These are phyloP conservation scores for Polytrichum formosum DNA, from an alignment of 225 moss, liverwort and hornwort genomes.

Conservation along the genomic window DNA sequence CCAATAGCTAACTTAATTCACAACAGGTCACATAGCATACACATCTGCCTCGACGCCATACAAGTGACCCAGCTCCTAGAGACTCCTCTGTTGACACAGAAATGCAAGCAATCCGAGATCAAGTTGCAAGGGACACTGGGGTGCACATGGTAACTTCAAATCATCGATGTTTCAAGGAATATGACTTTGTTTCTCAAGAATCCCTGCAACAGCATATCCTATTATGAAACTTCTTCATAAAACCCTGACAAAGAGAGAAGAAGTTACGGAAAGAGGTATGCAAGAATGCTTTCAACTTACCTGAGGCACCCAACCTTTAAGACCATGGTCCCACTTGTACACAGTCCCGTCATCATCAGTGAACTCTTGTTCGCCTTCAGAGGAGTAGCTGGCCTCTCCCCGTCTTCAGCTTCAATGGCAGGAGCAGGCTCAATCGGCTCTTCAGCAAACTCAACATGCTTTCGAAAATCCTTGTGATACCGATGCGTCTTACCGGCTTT, in stretches of 20 bases:
- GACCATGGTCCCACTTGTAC: conserved; percentile 77
- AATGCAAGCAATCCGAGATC: too few relatives aligned
- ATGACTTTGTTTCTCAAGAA: too few relatives aligned
- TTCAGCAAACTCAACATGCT: conserved; percentile 58
- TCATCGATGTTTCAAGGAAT: too few relatives aligned
- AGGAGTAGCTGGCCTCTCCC: conserved; percentile 64
- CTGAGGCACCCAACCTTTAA: conserved; percentile 94
- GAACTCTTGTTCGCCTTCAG: conserved; percentile 67
- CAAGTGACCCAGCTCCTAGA: too few relatives aligned
- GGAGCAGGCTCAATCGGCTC: conserved; percentile 24
- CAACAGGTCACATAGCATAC: too few relatives aligned
- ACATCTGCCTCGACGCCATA: too few relatives aligned
- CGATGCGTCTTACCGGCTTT: conserved; percentile 71
- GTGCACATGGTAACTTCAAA: too few relatives aligned
- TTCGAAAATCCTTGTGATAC: conserved; percentile 58
- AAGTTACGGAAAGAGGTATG: neutral
- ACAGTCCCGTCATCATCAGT: conserved; percentile 94
- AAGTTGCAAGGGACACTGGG: too few relatives aligned
- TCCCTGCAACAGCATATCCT: too few relatives aligned
- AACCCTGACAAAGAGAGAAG: too few relatives aligned
- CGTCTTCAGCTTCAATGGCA: conserved; percentile 31
- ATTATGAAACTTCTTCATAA: too few relatives aligned
- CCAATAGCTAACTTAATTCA: neutral
- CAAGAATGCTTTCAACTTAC: conserved; percentile 26
- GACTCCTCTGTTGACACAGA: too few relatives aligned